Percentiles rank a stretch among this genome's conserved stretches.
These are phyloP conservation scores for Starmerella geochares DNA, from an alignment of 805 yeast genomes.

Conservation along the genomic window DNA sequence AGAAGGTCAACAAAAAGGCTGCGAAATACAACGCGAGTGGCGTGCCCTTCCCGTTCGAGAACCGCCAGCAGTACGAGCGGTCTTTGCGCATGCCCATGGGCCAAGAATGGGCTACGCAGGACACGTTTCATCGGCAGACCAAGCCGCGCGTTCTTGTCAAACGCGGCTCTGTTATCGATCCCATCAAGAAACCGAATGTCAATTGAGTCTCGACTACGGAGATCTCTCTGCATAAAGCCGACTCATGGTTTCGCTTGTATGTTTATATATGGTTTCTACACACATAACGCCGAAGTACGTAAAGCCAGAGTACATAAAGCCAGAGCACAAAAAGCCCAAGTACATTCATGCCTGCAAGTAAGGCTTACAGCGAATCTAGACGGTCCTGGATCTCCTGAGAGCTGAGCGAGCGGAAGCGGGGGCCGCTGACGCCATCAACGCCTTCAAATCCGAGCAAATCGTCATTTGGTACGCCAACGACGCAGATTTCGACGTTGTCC, in stretches of 20 bases:
- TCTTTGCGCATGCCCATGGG: constrained; percentile 93
- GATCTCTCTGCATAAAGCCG: not conserved
- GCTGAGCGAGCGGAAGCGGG: constrained; percentile 73
- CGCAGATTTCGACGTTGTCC: constrained; percentile 84
- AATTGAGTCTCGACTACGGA: too few species aligned
- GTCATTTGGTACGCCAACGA: constrained; percentile 75
- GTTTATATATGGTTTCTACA: not conserved
- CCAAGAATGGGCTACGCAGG: constrained; percentile 88
- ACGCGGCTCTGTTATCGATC: constrained; percentile 84
- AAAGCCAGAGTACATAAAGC: too few species aligned
- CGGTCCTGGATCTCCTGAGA: constrained; percentile 94
- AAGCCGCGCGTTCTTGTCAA: constrained; percentile 82
- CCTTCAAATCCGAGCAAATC: constrained; percentile 79
- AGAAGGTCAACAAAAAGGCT: constrained; percentile 71
- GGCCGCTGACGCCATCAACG: constrained; percentile 66
- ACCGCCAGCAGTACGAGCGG: constrained; percentile 88
- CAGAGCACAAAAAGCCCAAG: too few species aligned
- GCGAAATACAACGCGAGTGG: constrained; percentile 73
- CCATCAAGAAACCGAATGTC: constrained; percentile 45
- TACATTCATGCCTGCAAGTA: too few species aligned
- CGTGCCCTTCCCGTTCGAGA: constrained; percentile 94
- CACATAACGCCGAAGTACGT: too few species aligned
- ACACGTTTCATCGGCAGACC: constrained; percentile 74
- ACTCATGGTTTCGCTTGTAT: not conserved
- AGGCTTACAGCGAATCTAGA: constrained; percentile 65